Conservation (phyloP, 2,329 filamentous ascomycete genomes). For the Sporothrix euskadiensis region DNA sequence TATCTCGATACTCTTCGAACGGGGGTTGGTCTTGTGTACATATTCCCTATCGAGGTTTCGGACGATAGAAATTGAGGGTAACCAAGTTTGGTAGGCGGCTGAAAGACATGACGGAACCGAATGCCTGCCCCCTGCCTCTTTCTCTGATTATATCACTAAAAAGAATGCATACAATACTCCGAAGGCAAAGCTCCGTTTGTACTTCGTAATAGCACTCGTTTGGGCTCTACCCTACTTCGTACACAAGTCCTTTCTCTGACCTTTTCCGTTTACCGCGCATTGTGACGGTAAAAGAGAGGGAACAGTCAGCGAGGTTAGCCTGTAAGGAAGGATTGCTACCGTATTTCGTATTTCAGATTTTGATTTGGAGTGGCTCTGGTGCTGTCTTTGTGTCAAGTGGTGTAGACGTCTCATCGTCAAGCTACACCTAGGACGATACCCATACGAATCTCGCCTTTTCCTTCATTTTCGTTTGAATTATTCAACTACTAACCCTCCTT, state of each 20-base stretch:
- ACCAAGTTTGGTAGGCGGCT: not conserved
- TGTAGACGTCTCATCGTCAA: not conserved
- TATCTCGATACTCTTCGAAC: not conserved
- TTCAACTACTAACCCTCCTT: not conserved
- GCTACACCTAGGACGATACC: not conserved
- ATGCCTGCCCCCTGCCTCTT: not conserved
- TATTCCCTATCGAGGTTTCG: not conserved
- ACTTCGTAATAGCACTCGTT: not conserved
- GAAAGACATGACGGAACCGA: not conserved
- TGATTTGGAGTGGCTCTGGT: not conserved
- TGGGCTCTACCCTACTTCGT: not conserved
- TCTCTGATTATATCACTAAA: not conserved
- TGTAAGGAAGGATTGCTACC: not conserved
- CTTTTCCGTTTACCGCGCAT: not conserved
- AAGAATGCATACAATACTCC: not conserved
- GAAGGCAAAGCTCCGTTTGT: not conserved
- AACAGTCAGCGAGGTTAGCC: not conserved
- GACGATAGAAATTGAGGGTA: not conserved
- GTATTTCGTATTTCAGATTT: not conserved
- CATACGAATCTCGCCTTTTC: not conserved
- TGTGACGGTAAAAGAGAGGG: not conserved
- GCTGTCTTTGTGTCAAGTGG: not conserved
- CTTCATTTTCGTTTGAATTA: not conserved
- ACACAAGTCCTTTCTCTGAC: not conserved
- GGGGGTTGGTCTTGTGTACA: not conserved